Base-by-base conservation (phyloP, 257 asterid genomes). In the Gentiana macrophylla region DNA sequence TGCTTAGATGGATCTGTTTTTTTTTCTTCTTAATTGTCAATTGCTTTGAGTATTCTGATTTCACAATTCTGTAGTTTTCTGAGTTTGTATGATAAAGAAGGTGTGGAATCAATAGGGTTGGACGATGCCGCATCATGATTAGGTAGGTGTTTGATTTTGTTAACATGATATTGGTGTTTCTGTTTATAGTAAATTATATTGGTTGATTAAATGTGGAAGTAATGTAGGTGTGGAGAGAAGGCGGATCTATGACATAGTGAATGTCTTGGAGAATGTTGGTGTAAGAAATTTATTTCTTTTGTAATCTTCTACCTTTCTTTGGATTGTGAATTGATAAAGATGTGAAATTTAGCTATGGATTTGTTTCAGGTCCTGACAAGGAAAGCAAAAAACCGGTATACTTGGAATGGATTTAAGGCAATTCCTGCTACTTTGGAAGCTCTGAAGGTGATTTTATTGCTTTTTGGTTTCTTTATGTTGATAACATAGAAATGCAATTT, bases 221-320 rank as follows among this genome's bases (percentile, higher is more conserved):
- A 41, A 41, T 41, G 32, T 57, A 90, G 94, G 97, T 49, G 98
- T 92, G 49, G 98, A 92, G 56, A 84, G 98, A 80, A 65, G 98
- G 80, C 93, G 95, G 81, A 92, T 92, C 88, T 92, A 92, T 65
- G 98, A 88, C 52, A 92, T 92, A 3, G 98, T 92, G 35, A 88
- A 88, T 75, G 97, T 92, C 53, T 61, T 88, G 81, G 95, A 92
- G 68, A 92, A 97, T 37, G 82, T 92, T 67, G 98, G 98, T 24
- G 97, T 92, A 83, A 79, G 95, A 60, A 10, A 24, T 24, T 24
- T 24, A 24, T 24, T 3, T 24, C 24, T 38, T 48, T 32, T 3
- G 4, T 4, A 37, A 38, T 44, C 36, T 37, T 11, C 3, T 10
- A 45, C 44, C 24, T 37, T 8, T 13, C 13, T 35, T 53, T 24